These are phyloP conservation scores for Eragrostis tef DNA, from an alignment of 202 grass and related monocot genomes.

Conservation along the genomic window DNA sequence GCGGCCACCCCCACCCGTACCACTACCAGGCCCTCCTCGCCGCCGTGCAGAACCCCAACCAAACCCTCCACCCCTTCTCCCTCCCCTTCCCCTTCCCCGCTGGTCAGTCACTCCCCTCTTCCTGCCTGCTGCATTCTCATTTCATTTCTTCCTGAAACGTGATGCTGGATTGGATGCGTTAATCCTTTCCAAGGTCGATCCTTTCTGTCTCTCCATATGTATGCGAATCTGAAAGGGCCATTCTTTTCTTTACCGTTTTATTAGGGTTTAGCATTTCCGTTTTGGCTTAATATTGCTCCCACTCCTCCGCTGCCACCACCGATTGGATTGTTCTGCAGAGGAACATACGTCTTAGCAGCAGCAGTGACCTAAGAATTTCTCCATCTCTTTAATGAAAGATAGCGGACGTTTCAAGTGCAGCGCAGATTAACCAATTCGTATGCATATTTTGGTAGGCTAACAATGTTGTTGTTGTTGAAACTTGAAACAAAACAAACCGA, in stretches of 20 bases:
- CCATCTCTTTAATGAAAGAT: no score
- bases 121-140: background rate
- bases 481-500: background rate
- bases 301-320: background rate
- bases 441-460: background rate
- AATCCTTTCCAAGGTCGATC: background rate
- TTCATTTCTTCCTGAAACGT: background rate
- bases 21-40: constrained; percentile 63
- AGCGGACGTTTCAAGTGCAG: background rate
- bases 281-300: background rate
- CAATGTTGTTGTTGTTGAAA: background rate
- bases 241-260: constrained; percentile 7
- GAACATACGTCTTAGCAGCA: no score
- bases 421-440: background rate
- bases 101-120: background rate
- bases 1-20: constrained; percentile 33
- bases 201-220: constrained; percentile 4
- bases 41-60: constrained; percentile 47
- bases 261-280: background rate
- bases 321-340: background rate
- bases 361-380: no score
- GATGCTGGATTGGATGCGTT: background rate
- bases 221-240: constrained; percentile 16
- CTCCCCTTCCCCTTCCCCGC: constrained; percentile 6
- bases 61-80: constrained; percentile 25